phyloP scores from a whole-genome alignment of 169 alveolate species.

The Plasmodium ovale region DNA sequence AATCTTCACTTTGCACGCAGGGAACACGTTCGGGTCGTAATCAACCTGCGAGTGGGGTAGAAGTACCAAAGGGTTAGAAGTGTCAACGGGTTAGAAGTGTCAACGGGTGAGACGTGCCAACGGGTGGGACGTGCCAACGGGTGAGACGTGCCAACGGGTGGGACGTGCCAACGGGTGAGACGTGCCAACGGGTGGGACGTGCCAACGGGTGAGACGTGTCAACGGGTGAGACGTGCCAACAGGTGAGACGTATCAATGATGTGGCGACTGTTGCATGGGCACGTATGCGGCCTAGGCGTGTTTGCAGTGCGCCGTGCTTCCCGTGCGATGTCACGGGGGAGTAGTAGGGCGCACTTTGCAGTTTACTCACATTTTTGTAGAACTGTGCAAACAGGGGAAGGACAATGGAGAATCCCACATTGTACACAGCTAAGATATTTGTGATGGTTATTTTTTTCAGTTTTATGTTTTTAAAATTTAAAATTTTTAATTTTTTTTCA shows the following conservation, averaged over 20 bases:
- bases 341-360: too few species aligned
- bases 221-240: too few species aligned
- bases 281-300: background rate
- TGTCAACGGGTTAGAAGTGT: background rate
- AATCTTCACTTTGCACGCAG: slow-evolving; percentile 72
- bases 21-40: slow-evolving; percentile 72
- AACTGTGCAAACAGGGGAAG: slow-evolving; percentile 80
- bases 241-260: too few species aligned
- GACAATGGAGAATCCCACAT: slow-evolving; percentile 77
- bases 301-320: background rate
- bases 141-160: background rate
- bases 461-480: slow-evolving; percentile 77
- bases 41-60: slow-evolving; percentile 13
- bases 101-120: background rate
- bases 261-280: too few species aligned
- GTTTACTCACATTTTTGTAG: slow-evolving; percentile 65
- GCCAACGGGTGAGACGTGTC: too few species aligned
- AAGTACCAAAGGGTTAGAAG: background rate
- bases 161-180: too few species aligned
- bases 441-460: slow-evolving; percentile 75
- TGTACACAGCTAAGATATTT: slow-evolving; percentile 83
- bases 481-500: slow-evolving; percentile 79
- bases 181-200: too few species aligned
- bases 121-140: background rate
- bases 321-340: background rate